Percentiles rank a stretch among this genome's conserved stretches.
Conservation (phyloP, 306 rosid species). For the Abrus precatorius region DNA sequence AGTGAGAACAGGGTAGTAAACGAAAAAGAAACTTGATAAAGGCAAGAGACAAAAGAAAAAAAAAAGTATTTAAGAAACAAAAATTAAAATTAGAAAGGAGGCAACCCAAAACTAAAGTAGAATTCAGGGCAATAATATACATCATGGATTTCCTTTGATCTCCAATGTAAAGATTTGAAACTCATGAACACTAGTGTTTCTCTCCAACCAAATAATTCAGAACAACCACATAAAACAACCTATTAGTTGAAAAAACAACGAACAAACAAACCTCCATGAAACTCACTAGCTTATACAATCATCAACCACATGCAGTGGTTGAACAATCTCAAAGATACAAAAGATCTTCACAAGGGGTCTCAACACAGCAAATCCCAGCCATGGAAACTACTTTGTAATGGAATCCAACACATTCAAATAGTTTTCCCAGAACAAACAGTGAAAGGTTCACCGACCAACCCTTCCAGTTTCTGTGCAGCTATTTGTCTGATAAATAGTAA, state of each 20-base stretch:
- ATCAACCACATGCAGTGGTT: not conserved
- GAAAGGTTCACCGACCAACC: constrained; percentile 5
- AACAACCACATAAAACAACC: constrained; percentile 28
- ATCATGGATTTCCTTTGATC: constrained; percentile 7
- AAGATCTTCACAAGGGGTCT: not conserved
- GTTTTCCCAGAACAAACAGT: not conserved
- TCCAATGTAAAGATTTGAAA: constrained; percentile 29
- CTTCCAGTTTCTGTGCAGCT: not conserved
- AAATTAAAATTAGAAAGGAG: constrained; percentile 12
- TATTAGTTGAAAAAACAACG: not conserved
- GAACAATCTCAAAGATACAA: constrained; percentile 1
- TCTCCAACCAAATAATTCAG: constrained; percentile 17
- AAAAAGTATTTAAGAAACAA: not conserved
- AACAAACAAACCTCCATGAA: not conserved
- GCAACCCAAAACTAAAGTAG: constrained; percentile 1
- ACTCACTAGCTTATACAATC: constrained; percentile 17
- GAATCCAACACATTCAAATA: constrained; percentile 2
- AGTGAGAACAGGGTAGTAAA: not conserved
- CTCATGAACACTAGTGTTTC: constrained; percentile 16
- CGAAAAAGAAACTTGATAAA: constrained; percentile 7
- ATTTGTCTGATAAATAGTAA: constrained; percentile 16
- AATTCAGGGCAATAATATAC: not conserved
- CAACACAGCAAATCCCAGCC: not conserved
- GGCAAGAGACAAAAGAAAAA: not conserved
- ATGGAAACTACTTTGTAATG: not conserved